Percentiles rank a stretch among this genome's conserved stretches.
phyloP scores from a whole-genome alignment of 768 basidiomycete species.

The Termitomyces sp. region DNA sequence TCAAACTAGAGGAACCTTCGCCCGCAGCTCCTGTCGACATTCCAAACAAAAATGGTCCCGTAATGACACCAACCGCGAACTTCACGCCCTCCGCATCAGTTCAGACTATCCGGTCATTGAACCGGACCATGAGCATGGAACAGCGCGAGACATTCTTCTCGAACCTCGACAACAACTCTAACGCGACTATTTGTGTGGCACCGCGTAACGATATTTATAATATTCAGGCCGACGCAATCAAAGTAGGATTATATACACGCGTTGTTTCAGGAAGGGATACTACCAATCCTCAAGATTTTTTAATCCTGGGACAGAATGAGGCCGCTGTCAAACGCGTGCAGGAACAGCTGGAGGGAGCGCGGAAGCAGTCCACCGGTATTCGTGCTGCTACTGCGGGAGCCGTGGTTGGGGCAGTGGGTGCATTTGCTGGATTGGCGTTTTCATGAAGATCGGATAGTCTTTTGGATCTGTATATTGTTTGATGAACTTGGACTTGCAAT shows the following conservation, averaged over 20 bases:
- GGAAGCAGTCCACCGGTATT: constrained; percentile 21
- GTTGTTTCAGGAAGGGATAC: constrained; percentile 32
- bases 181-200: constrained; percentile 47
- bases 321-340: constrained; percentile 37
- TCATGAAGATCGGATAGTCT: constrained; percentile 19
- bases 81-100: constrained; percentile 7
- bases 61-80: background rate
- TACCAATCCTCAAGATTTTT: constrained; percentile 33
- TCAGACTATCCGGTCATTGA: constrained; percentile 23
- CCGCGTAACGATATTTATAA: constrained; percentile 38
- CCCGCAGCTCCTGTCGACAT: background rate
- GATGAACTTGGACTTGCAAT: background rate
- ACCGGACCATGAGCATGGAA: constrained; percentile 46
- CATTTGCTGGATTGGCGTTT: constrained; percentile 55
- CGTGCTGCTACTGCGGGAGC: constrained; percentile 50
- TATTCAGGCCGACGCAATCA: constrained; percentile 35
- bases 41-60: background rate
- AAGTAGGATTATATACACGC: constrained; percentile 39
- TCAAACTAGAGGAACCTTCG: constrained; percentile 3
- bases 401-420: constrained; percentile 57
- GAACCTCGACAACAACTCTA: constrained; percentile 34
- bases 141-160: constrained; percentile 48
- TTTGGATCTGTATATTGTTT: background rate
- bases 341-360: constrained; percentile 26
- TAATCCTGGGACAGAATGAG: constrained; percentile 51